phyloP scores from a whole-genome alignment of 768 basidiomycete species.

The Lactarius akahatsu region DNA sequence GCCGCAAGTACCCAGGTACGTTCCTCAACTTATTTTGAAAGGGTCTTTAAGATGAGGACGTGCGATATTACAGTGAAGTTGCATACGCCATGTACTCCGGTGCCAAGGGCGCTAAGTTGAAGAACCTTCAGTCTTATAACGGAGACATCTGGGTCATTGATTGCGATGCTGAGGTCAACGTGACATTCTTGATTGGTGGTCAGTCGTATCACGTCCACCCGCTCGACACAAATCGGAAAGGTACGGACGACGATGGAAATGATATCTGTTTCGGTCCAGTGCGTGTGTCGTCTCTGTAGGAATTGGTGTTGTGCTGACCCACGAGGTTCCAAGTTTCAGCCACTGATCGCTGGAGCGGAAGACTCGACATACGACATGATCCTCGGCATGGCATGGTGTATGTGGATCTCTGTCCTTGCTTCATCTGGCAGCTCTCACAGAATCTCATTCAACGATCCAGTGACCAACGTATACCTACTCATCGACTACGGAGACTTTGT shows the following conservation, averaged over 20 bases:
- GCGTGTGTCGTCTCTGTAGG: slow-evolving; percentile 20
- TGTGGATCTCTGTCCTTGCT: slow-evolving; percentile 32
- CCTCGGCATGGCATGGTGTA: slow-evolving; percentile 71
- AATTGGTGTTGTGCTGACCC: neutral
- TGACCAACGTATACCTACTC: slow-evolving; percentile 62
- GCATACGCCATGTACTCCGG: slow-evolving; percentile 60
- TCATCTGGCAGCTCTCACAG: neutral
- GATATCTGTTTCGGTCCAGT: slow-evolving; percentile 39
- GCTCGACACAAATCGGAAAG: slow-evolving; percentile 48
- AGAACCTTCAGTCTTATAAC: slow-evolving; percentile 40
- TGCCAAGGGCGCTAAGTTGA: slow-evolving; percentile 52
- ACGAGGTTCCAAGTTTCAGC: slow-evolving; percentile 55
- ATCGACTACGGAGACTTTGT: slow-evolving; percentile 66
- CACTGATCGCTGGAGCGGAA: slow-evolving; percentile 53
- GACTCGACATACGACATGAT: slow-evolving; percentile 60
- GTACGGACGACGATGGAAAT: slow-evolving; percentile 38
- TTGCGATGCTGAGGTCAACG: slow-evolving; percentile 61
- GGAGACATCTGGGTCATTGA: slow-evolving; percentile 61
- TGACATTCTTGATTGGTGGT: slow-evolving; percentile 63
- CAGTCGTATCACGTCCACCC: slow-evolving; percentile 61
- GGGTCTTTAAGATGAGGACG: neutral
- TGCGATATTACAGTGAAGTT: slow-evolving; percentile 39
- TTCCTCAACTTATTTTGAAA: neutral
- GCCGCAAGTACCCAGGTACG: slow-evolving; percentile 55
- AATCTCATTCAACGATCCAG: slow-evolving; percentile 36